Percentiles rank a stretch among this genome's conserved stretches.
Conservation (phyloP, 768 basidiomycete species). For the Neoboletus magnificus region DNA sequence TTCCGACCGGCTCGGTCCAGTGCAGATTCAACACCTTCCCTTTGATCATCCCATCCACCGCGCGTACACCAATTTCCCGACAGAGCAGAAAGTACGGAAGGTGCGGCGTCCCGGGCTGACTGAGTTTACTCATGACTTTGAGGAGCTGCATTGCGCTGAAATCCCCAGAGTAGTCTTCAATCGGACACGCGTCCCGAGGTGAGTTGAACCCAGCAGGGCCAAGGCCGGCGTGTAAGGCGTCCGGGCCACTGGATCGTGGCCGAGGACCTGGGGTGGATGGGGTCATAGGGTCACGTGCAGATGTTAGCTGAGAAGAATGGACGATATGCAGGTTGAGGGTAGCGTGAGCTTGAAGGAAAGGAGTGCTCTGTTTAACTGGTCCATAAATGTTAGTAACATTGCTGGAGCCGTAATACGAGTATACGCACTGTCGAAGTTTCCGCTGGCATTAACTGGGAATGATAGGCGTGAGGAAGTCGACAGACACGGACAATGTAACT, state of each 20-base stretch:
- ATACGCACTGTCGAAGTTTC: conserved; percentile 63
- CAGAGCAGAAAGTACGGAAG: conserved; percentile 81
- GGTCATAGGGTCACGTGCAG: conserved; percentile 32
- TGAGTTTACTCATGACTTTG: conserved; percentile 77
- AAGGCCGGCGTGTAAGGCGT: conserved; percentile 56
- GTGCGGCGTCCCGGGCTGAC: conserved; percentile 57
- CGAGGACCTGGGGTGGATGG: conserved; percentile 33
- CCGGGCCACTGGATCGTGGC: conserved; percentile 36
- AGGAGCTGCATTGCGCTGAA: conserved; percentile 79
- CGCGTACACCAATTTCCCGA: conserved; percentile 76
- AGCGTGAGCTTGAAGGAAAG: conserved; percentile 83
- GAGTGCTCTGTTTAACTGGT: conserved; percentile 72
- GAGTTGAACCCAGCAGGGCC: conserved; percentile 61
- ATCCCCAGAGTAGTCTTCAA: conserved; percentile 54
- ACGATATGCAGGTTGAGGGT: conserved; percentile 85
- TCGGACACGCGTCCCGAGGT: conserved; percentile 14
- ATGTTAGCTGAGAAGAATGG: conserved; percentile 65
- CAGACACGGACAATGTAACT: background rate
- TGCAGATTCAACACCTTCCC: conserved; percentile 71
- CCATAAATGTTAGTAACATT: conserved; percentile 6
- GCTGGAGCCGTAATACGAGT: background rate
- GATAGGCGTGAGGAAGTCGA: conserved; percentile 2
- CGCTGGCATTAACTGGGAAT: conserved; percentile 66
- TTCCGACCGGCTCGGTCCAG: conserved; percentile 70
- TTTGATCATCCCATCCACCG: conserved; percentile 83